phyloP scores from a whole-genome alignment of 108 stramenopile species.

The Cyclotella cryptica region DNA sequence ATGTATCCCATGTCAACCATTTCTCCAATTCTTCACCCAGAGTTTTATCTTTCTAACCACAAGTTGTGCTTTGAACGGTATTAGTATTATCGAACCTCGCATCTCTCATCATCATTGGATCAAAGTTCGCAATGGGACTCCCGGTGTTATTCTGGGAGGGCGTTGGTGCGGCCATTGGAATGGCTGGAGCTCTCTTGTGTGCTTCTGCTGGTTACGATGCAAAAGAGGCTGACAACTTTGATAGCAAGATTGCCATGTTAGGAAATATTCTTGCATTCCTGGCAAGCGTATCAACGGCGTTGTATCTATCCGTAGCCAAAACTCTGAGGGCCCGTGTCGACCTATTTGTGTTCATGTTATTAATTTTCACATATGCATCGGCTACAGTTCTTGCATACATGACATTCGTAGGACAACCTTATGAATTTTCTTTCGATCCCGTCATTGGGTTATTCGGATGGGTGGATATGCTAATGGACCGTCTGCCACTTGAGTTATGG shows the following conservation, averaged over 20 bases:
- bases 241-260: conserved; percentile 14
- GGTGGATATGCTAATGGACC: conserved; percentile 39
- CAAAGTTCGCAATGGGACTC: conserved; percentile 54
- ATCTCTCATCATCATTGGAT: conserved; percentile 58
- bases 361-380: conserved; percentile 55
- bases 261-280: conserved; percentile 68
- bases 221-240: background rate
- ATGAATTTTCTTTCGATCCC: conserved; percentile 44
- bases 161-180: conserved; percentile 61
- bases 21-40: background rate
- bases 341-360: conserved; percentile 68
- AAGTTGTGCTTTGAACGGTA: background rate
- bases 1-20: background rate
- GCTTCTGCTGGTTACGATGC: conserved; percentile 11
- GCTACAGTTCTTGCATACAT: conserved; percentile 50
- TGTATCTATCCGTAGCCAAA: conserved; percentile 63
- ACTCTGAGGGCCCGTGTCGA: conserved; percentile 47
- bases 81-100: conserved; percentile 37
- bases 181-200: conserved; percentile 66
- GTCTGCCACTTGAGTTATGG: conserved; percentile 59
- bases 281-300: conserved; percentile 40
- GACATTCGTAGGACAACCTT: conserved; percentile 18
- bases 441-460: conserved; percentile 65
- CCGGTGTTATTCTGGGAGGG: conserved; percentile 54
- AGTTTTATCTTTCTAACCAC: too few relatives aligned